These are phyloP conservation scores for Aspergillus nomiae DNA, from an alignment of 2,329 filamentous ascomycete genomes.

Conservation along the genomic window DNA sequence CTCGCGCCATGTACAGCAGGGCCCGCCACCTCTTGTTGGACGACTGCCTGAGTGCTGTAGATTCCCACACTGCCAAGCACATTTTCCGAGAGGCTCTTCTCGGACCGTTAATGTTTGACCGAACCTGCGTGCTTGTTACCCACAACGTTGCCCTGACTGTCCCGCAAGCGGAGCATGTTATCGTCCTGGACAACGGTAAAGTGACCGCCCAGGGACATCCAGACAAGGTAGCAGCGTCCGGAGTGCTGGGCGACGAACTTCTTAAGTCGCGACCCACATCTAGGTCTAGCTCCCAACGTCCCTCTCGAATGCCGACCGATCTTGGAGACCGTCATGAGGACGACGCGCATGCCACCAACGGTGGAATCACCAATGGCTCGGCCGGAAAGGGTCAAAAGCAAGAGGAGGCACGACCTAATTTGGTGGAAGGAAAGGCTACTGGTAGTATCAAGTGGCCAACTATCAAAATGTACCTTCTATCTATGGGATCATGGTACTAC, in stretches of 20 bases:
- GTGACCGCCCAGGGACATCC: constrained; percentile 75
- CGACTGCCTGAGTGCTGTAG: constrained; percentile 93
- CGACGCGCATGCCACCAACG: constrained; percentile 52
- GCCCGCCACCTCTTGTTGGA: constrained; percentile 89
- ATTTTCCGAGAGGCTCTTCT: constrained; percentile 93
- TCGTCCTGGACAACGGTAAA: constrained; percentile 85
- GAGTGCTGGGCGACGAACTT: constrained; percentile 83
- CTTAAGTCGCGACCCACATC: constrained; percentile 74
- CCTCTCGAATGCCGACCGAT: constrained; percentile 77
- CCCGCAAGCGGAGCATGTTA: constrained; percentile 75
- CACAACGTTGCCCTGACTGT: constrained; percentile 91
- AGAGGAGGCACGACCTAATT: constrained; percentile 50
- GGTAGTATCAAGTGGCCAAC: constrained; percentile 88
- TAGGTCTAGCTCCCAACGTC: constrained; percentile 67
- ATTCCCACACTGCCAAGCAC: constrained; percentile 97
- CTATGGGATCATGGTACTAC: constrained; percentile 98
- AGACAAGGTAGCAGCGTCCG: constrained; percentile 78
- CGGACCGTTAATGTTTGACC: constrained; percentile 81
- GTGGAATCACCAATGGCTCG: constrained; percentile 38
- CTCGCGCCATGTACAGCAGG: constrained; percentile 95
- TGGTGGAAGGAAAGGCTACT: constrained; percentile 75
- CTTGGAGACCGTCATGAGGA: constrained; percentile 65
- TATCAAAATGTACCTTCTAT: constrained; percentile 77
- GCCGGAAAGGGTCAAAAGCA: constrained; percentile 45
- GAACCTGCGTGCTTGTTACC: constrained; percentile 93